Base-by-base conservation (phyloP, 2,329 filamentous ascomycete genomes). In the Verticillium isaacii region DNA sequence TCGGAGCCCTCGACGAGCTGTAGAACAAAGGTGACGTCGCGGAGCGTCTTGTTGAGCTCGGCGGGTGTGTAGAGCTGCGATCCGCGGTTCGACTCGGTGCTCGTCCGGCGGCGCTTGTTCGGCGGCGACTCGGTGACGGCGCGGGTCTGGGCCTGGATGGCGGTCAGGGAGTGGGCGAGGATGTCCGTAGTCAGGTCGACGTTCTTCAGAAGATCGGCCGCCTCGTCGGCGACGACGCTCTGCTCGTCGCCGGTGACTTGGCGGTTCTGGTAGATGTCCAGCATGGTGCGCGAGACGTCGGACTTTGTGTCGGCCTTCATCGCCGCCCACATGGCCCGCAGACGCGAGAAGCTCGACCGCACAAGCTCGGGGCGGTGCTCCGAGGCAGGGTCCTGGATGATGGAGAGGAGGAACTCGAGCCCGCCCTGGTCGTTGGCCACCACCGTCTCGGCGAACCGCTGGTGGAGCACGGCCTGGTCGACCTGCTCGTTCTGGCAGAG, bases 1-100 rank as follows among this genome's bases (percentile, higher is more conserved):
- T 87, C 84, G 2, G 93, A 94, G 57, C 85, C 86, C 71, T 98
- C 93, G 17, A 98, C 85, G 32, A 98, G 78, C 73, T 98, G 93
- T 41, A 98, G 80, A 12, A 97, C 91, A 70, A 97, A 88, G 0
- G 93, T 97, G 60, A 94, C 85, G 68, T 89, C 90, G 67, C 87
- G 86, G 65, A 97, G 82, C 7, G 89, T 84, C 57, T 83, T 82
- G 66, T 85, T 85, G 34, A 93, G 76, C 69, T 91, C 87, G 7
- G 84, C 81, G 37, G 87, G 85, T 61, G 88, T 84, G 65, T 88
- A 85, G 15, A 83, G 79, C 39, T 84, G 82, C 60, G 86, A 79
- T 56, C 84, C 85, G 60, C 80, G 79, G 61, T 86, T 83, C 66
- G 85, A 83, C 66, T 91, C 89, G 60, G 89, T 86, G 74, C 91